Evolutionary conservation across 805 yeast genomes (phyloP).

Genomic region (Nadsonia fulvescens): DNA sequence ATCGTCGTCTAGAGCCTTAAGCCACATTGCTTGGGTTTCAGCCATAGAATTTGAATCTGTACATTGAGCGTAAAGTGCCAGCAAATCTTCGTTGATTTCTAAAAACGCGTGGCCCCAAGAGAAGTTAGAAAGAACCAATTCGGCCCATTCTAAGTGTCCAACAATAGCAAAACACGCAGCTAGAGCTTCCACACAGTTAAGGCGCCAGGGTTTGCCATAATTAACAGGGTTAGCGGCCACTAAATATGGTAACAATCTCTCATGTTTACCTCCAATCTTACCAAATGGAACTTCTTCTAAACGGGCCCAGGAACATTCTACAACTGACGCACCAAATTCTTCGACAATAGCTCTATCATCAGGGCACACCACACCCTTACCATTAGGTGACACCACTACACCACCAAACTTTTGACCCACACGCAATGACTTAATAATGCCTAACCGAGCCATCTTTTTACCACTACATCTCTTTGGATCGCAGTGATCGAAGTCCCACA

Average conservation of each 20-base stretch:
- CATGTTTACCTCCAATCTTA: constrained; percentile 81
- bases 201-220: constrained; percentile 88
- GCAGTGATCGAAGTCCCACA: constrained; percentile 98
- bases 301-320: constrained; percentile 97
- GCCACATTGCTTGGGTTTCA: constrained; percentile 57
- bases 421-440: constrained; percentile 57
- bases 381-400: constrained; percentile 83
- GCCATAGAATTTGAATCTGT: constrained; percentile 62
- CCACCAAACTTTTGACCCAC: constrained; percentile 93
- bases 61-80: constrained; percentile 60
- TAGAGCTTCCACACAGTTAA: constrained; percentile 92
- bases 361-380: constrained; percentile 79
- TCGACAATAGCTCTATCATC: constrained; percentile 65
- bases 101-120: constrained; percentile 89
- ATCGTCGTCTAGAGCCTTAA: constrained; percentile 37
- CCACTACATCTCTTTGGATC: constrained; percentile 97
- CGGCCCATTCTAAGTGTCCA: constrained; percentile 83
- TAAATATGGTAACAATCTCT: constrained; percentile 73
- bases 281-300: constrained; percentile 91
- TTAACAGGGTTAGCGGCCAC: constrained; percentile 96
- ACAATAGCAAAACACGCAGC: constrained; percentile 95
- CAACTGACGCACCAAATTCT: constrained; percentile 82
- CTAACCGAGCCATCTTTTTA: constrained; percentile 77
- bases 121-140: constrained; percentile 52
- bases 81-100: constrained; percentile 60